Evolutionary conservation across 1,139 yeast species (phyloP).

Genomic region (Citeromyces siamensis): DNA sequence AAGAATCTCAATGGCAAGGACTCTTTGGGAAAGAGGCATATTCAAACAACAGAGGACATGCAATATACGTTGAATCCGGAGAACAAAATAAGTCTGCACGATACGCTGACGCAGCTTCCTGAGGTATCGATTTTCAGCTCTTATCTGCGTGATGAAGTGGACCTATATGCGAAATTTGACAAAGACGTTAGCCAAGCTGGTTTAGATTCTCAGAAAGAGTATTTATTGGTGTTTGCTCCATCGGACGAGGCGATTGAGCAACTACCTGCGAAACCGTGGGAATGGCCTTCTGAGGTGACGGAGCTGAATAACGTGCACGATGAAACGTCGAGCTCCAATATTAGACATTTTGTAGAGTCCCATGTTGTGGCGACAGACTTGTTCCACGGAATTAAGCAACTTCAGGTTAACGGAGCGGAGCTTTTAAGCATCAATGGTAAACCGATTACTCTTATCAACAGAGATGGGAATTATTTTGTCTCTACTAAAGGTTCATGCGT

Average conservation of each 20-base stretch:
- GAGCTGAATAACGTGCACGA: conserved; percentile 23
- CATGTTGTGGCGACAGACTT: conserved; percentile 29
- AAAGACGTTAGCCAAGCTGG: conserved; percentile 9
- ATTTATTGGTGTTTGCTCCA: conserved; percentile 44
- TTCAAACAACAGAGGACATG: conserved; percentile 5
- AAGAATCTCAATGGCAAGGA: background rate
- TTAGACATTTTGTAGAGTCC: conserved; percentile 36
- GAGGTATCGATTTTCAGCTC: conserved; percentile 39
- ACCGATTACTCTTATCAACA: conserved; percentile 27
- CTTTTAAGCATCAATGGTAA: conserved; percentile 30
- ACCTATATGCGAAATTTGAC: conserved; percentile 29
- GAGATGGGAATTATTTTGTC: conserved; percentile 26
- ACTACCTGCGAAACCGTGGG: conserved; percentile 49
- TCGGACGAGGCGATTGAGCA: conserved; percentile 37
- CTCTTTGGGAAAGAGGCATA: conserved; percentile 1
- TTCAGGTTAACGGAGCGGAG: conserved; percentile 12
- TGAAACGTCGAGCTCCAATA: conserved; percentile 28
- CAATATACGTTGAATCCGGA: conserved; percentile 13
- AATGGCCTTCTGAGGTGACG: conserved; percentile 38
- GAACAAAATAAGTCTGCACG: conserved; percentile 19
- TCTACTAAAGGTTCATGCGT: conserved; percentile 14
- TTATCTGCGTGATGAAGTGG: conserved; percentile 40
- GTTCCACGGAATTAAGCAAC: background rate
- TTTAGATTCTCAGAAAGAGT: conserved; percentile 17
- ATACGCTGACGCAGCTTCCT: conserved; percentile 26